A percentile compares a stretch with the other conserved stretches of the same genome.
These are phyloP conservation scores for Amaranthus palmeri DNA, from an alignment of 148 eudicot species.

Conservation along the genomic window DNA sequence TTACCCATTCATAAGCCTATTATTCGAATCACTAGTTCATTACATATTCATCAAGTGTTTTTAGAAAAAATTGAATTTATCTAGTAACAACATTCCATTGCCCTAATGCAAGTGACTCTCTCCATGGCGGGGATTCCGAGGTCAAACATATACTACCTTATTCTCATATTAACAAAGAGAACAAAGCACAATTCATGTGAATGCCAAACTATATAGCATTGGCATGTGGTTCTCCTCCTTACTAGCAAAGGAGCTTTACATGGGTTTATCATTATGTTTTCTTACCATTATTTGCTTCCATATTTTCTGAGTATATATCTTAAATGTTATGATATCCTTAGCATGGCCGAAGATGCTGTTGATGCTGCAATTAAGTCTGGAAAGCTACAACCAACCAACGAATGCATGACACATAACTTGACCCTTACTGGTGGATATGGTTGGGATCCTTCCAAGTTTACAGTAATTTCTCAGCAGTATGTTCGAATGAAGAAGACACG, in stretches of 20 bases:
- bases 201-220: too few relatives aligned
- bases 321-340: constrained; percentile 30
- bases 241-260: neutral
- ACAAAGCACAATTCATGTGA: too few relatives aligned
- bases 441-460: constrained; percentile 86
- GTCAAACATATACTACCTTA: too few relatives aligned
- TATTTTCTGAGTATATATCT: constrained; percentile 6
- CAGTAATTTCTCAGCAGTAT: constrained; percentile 83
- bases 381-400: constrained; percentile 55
- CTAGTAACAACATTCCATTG: too few relatives aligned
- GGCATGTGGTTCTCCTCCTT: neutral
- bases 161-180: too few relatives aligned
- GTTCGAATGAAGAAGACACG: constrained; percentile 68
- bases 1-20: too few relatives aligned
- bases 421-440: constrained; percentile 73
- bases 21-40: too few relatives aligned
- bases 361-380: constrained; percentile 82
- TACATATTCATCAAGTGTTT: too few relatives aligned
- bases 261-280: neutral
- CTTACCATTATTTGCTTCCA: neutral
- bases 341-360: constrained; percentile 99
- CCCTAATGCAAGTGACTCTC: too few relatives aligned
- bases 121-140: too few relatives aligned
- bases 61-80: too few relatives aligned
- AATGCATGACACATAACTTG: constrained; percentile 61